Evolutionary conservation across 2,329 filamentous ascomycete species (phyloP), one percentile per base, ranked within the genome.

Genomic region (Niveomyces coronatus): DNA sequence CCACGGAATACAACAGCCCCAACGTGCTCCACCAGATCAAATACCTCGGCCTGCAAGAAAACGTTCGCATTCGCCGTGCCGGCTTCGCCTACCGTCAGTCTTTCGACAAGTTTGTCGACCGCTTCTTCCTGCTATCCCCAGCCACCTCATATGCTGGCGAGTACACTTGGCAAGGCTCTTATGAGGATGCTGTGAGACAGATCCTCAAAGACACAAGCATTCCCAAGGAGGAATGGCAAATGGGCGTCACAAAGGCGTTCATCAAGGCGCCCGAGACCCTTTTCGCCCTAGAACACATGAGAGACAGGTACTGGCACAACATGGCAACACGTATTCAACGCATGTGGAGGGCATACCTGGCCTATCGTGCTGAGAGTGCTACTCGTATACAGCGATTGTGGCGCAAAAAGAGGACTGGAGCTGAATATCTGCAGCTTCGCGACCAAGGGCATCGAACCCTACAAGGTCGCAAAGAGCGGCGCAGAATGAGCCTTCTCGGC

Each of bases 21-120:
- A 96, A 96, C 50, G 91, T 98, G 15, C 71, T 96, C 52, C 91
- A 98, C 70, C 91, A 98, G 58, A 86, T 96, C 71, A 96, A 98
- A 57, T 98, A 98, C 53, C 81, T 98, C 11, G 91, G 91, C 76
- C 69, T 98, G n/a, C 89, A 96, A 59, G 91, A 98, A 63, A 98
- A 98, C 71, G 91, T 98, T 28, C 83, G 91, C 31, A 98, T 98
- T 60, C 82, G 91, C 49, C 79, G 91, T 57, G 91, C 91, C 44
- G 91, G 91, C 43, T 98, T 98, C 53, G 91, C 91, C 3, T 96
- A 94, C 53, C 85, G 91, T 58, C 89, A 96, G 55, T 87, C 86
- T 0, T 98, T 94, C 52, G 91, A 96, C 54, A 96, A 95, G 56
- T 98, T 98, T 55, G 87, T 95, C 20, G 91, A 96, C 55, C 82